phyloP scores from a whole-genome alignment of 2,329 filamentous ascomycete genomes.

The Exophiala aquamarina region DNA sequence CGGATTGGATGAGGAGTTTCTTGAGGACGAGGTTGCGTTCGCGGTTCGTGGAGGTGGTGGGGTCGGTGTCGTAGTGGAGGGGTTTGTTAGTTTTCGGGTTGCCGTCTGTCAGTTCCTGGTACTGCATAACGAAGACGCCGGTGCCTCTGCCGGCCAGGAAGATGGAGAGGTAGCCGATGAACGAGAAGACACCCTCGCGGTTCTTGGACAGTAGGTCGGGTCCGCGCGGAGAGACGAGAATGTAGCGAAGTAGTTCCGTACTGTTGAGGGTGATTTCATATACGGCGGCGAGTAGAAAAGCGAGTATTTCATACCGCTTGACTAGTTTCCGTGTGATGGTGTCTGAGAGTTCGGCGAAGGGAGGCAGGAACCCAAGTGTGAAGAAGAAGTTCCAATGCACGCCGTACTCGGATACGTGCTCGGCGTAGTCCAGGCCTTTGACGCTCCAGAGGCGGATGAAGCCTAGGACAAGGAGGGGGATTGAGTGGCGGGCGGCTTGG shows the following conservation, averaged over 20 bases:
- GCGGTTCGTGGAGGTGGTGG: neutral
- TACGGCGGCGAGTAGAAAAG: constrained; percentile 63
- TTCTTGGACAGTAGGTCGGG: constrained; percentile 82
- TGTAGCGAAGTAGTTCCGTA: constrained; percentile 76
- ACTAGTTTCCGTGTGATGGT: constrained; percentile 64
- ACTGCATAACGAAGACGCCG: constrained; percentile 70
- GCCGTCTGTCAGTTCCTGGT: neutral
- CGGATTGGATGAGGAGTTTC: constrained; percentile 14
- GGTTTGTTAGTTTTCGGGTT: neutral
- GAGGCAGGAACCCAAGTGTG: constrained; percentile 82
- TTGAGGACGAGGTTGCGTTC: constrained; percentile 20
- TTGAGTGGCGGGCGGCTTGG: constrained; percentile 71
- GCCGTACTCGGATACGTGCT: constrained; percentile 96
- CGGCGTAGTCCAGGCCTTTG: constrained; percentile 92
- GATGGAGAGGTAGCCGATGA: constrained; percentile 89
- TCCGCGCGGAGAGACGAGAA: constrained; percentile 74
- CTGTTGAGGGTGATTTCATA: constrained; percentile 78
- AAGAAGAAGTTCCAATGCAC: constrained; percentile 99
- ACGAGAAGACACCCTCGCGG: constrained; percentile 92
- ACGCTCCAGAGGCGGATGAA: constrained; percentile 80
- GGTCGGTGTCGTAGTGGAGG: constrained; percentile 1
- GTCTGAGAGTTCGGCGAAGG: constrained; percentile 80
- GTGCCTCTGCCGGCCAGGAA: constrained; percentile 86
- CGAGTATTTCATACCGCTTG: constrained; percentile 69
- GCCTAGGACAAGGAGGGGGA: constrained; percentile 79